Conservation (phyloP, 495 filamentous ascomycete genomes). For the Penicillium angulare region DNA sequence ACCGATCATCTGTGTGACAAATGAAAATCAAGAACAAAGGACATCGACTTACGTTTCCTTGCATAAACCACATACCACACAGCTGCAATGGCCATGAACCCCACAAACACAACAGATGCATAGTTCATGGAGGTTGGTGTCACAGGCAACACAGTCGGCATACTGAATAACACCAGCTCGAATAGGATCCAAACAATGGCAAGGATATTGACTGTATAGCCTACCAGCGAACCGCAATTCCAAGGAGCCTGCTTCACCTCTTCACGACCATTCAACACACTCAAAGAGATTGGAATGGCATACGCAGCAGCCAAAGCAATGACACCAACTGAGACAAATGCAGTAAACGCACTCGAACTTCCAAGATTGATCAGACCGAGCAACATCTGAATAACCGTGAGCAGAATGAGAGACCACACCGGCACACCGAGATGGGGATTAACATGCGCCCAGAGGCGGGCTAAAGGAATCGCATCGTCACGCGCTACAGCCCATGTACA, state of each 20-base stretch:
- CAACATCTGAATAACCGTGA: slow-evolving; percentile 42
- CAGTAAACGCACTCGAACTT: slow-evolving; percentile 57
- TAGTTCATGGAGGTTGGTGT: slow-evolving; percentile 56
- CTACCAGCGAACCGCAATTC: slow-evolving; percentile 53
- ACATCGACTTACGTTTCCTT: slow-evolving; percentile 40
- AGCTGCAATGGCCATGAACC: slow-evolving; percentile 42
- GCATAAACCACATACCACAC: slow-evolving; percentile 48
- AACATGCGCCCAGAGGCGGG: slow-evolving; percentile 34
- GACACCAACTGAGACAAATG: slow-evolving; percentile 62
- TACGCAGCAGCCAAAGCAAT: slow-evolving; percentile 59
- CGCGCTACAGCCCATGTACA: slow-evolving; percentile 61
- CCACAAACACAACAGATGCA: slow-evolving; percentile 63
- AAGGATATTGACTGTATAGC: slow-evolving; percentile 54
- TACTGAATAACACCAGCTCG: slow-evolving; percentile 58
- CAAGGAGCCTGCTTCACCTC: slow-evolving; percentile 56
- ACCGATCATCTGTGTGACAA: too few species aligned
- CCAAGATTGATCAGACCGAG: slow-evolving; percentile 67
- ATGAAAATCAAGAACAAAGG: slow-evolving; percentile 5
- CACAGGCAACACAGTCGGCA: slow-evolving; percentile 51
- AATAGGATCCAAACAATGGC: slow-evolving; percentile 59
- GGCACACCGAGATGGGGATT: slow-evolving; percentile 30
- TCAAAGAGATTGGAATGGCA: slow-evolving; percentile 55
- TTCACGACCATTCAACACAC: slow-evolving; percentile 47
- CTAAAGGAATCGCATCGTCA: slow-evolving; percentile 46
- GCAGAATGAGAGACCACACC: slow-evolving; percentile 34